Conservation (phyloP, 495 filamentous ascomycete genomes). For the Poronia punctata region DNA sequence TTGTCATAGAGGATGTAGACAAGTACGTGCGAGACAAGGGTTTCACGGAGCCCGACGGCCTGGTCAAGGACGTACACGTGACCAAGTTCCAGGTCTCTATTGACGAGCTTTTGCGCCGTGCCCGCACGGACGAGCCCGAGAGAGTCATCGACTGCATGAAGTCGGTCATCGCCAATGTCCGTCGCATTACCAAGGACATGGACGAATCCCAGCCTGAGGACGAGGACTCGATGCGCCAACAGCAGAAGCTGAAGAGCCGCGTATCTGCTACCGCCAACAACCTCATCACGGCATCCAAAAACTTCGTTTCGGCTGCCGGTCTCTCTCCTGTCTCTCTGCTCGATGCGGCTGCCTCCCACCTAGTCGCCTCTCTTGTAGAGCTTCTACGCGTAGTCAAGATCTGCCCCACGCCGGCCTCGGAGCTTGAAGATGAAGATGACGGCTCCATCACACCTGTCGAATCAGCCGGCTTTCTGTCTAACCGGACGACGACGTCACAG, state of each 20-base stretch:
- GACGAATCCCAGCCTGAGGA: slow-evolving; percentile 48
- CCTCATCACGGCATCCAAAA: slow-evolving; percentile 87
- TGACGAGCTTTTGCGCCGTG: slow-evolving; percentile 79
- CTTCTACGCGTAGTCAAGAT: slow-evolving; percentile 79
- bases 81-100: slow-evolving; percentile 94
- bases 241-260: slow-evolving; percentile 63
- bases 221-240: slow-evolving; percentile 41
- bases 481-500: slow-evolving; percentile 28
- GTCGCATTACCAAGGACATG: slow-evolving; percentile 72
- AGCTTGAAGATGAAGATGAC: slow-evolving; percentile 71
- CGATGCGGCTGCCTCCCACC: slow-evolving; percentile 91
- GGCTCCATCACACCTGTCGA: slow-evolving; percentile 47
- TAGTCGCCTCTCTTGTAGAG: slow-evolving; percentile 79
- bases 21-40: slow-evolving; percentile 61
- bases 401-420: slow-evolving; percentile 61
- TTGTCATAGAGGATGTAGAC: slow-evolving; percentile 59
- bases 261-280: slow-evolving; percentile 93
- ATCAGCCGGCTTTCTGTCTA: slow-evolving; percentile 47
- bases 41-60: slow-evolving; percentile 62
- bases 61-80: slow-evolving; percentile 85
- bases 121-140: slow-evolving; percentile 63
- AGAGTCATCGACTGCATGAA: slow-evolving; percentile 75
- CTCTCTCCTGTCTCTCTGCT: slow-evolving; percentile 91
- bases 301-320: slow-evolving; percentile 71
- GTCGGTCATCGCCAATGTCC: slow-evolving; percentile 67